A percentile compares a stretch with the other conserved stretches of the same genome.
Conservation (phyloP, 2,329 filamentous ascomycete genomes). For the Endoconidiophora polonica region DNA sequence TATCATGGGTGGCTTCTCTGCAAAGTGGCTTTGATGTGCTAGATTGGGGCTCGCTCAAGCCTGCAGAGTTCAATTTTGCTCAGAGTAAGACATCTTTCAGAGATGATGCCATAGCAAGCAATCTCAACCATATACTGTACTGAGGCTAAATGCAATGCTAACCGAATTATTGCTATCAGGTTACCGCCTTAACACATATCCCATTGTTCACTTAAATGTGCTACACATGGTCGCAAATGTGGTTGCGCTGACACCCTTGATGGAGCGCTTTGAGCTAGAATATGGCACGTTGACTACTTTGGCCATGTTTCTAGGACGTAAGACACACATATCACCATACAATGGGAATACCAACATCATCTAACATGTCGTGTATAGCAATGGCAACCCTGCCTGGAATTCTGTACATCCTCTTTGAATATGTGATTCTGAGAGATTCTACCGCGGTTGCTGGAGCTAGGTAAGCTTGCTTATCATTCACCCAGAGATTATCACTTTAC, state of each 20-base stretch:
- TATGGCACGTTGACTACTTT: constrained; percentile 81
- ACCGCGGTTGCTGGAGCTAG: constrained; percentile 67
- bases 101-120: no score
- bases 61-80: constrained; percentile 40
- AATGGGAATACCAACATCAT: background rate
- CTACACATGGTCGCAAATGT: constrained; percentile 70
- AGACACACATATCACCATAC: constrained; percentile 20
- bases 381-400: constrained; percentile 68
- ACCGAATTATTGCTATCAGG: constrained; percentile 33
- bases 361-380: constrained; percentile 28
- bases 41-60: constrained; percentile 65
- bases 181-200: constrained; percentile 85
- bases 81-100: constrained; percentile 1
- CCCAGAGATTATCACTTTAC: background rate
- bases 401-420: constrained; percentile 66
- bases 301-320: constrained; percentile 79
- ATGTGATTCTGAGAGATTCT: constrained; percentile 52
- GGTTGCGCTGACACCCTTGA: constrained; percentile 63
- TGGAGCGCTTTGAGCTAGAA: constrained; percentile 87
- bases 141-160: background rate
- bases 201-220: constrained; percentile 67
- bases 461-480: constrained; percentile 29
- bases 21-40: constrained; percentile 55
- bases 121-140: background rate
- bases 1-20: constrained; percentile 56